Evolutionary conservation across 257 asterid genomes (phyloP).

Genomic region (Perilla frutescens): DNA sequence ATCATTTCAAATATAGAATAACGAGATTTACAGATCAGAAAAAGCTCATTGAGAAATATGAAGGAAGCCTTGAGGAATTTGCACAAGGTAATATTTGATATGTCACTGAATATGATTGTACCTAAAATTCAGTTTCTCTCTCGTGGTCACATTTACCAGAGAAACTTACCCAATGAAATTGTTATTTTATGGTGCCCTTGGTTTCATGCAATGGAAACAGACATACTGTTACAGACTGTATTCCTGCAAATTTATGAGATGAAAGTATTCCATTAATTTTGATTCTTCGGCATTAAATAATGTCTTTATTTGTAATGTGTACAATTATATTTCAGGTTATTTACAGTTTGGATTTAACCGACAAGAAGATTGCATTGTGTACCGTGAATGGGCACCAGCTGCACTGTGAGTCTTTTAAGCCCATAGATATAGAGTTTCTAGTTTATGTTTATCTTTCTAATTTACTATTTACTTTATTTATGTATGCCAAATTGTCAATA

Average conservation of each 20-base stretch:
- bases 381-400: slow-evolving; percentile 98
- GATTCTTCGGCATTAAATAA: slow-evolving; percentile 21
- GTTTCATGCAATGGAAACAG: slow-evolving; percentile 1
- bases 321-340: slow-evolving; percentile 61
- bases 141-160: slow-evolving; percentile 22
- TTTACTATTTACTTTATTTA: slow-evolving; percentile 19
- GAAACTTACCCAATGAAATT: neutral
- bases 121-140: slow-evolving; percentile 21
- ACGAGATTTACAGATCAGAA: slow-evolving; percentile 69
- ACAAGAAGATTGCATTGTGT: slow-evolving; percentile 75
- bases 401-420: slow-evolving; percentile 74
- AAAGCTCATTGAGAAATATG: slow-evolving; percentile 71
- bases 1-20: slow-evolving; percentile 76
- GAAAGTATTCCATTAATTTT: slow-evolving; percentile 17
- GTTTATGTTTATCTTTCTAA: slow-evolving; percentile 28
- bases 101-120: slow-evolving; percentile 21
- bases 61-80: slow-evolving; percentile 80
- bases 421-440: slow-evolving; percentile 28
- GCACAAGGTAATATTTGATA: slow-evolving; percentile 69
- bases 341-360: slow-evolving; percentile 78
- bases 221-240: slow-evolving; percentile 7
- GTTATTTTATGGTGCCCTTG: slow-evolving; percentile 7
- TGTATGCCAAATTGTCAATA: neutral
- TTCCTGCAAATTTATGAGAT: slow-evolving; percentile 8
- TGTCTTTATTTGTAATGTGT: slow-evolving; percentile 24